Evolutionary conservation across 2,329 filamentous ascomycete genomes (phyloP), one percentile per base, ranked within the genome.

Genomic region (Venturia aucupariae): DNA sequence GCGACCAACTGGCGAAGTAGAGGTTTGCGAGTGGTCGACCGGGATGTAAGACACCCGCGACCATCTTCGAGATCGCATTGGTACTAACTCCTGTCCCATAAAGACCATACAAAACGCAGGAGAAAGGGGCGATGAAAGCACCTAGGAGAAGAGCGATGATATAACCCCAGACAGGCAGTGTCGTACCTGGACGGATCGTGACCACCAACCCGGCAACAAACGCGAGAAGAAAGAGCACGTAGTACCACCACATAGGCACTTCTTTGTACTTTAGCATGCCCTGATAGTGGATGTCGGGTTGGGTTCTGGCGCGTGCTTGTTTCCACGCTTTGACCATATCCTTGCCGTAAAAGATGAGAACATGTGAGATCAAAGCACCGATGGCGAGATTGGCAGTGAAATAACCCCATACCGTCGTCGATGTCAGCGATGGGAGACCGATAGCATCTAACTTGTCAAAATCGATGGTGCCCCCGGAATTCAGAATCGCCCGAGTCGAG

Each of bases 211-310:
- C 73, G 17, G 74, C 66, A 15, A 66, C 69, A 32, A 73, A 65
- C 60, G 85, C 84, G 22, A 83, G 66, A 5, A 72, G 71, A 68
- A 88, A 86, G 2, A 88, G 75, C 2, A 78, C 73, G 70, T 83
- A 79, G 54, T 74, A 75, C 73, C 73, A 75, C 73, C 73, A 74
- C 63, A 73, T 71, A 2, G 73, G 73, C n/a, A 69, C 71, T 17
- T 71, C 69, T 19, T 68, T 68, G 66, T 75, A 75, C 54, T 72
- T 71, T 15, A 63, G 24, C 63, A 62, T 63, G 2, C 74, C 66
- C 39, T 69, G 71, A 65, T 72, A 71, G 60, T 75, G 73, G 32
- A 75, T 71, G 61, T 75, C 73, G 19, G 71, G 68, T 61, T 73
- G 70, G 8, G 35, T 69, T 70, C 22, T 65, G 62, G 1, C 69